These are phyloP conservation scores for Pistacia integerrima DNA, from an alignment of 345 rosid species.

Conservation along the genomic window DNA sequence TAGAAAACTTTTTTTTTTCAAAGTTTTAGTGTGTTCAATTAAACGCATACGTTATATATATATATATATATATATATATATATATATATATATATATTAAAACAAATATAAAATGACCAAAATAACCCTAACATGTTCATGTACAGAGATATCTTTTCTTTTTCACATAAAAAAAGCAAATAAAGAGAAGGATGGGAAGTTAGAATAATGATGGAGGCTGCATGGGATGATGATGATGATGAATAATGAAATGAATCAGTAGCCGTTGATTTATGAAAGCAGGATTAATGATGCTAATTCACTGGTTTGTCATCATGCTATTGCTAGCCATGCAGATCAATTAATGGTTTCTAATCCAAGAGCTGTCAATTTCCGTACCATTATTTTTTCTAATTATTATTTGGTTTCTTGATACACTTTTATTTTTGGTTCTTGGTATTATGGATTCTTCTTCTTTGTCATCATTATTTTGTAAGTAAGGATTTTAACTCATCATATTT, in stretches of 20 bases:
- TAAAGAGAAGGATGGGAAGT: neutral
- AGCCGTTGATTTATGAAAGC: neutral
- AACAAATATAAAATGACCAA: too few species aligned
- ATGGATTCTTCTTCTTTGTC: conserved; percentile 9
- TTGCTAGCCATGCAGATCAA: conserved; percentile 6
- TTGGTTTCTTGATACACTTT: neutral
- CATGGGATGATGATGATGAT: neutral
- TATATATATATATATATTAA: too few species aligned
- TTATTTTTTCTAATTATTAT: neutral
- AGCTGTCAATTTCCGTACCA: conserved; percentile 10
- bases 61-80: too few species aligned
- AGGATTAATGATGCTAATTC: neutral
- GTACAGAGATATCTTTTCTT: neutral
- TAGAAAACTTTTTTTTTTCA: too few species aligned
- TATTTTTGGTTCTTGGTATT: conserved; percentile 3
- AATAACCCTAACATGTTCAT: neutral
- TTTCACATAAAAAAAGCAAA: neutral
- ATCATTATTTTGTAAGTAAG: neutral
- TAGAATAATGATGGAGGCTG: conserved; percentile 4
- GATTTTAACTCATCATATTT: too few species aligned
- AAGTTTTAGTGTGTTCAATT: too few species aligned
- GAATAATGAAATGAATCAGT: neutral
- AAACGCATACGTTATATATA: too few species aligned
- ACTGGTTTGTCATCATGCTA: conserved; percentile 1
- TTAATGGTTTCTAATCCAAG: neutral